Evolutionary conservation across 805 yeast genomes (phyloP).

Genomic region (Candida patagonica): DNA sequence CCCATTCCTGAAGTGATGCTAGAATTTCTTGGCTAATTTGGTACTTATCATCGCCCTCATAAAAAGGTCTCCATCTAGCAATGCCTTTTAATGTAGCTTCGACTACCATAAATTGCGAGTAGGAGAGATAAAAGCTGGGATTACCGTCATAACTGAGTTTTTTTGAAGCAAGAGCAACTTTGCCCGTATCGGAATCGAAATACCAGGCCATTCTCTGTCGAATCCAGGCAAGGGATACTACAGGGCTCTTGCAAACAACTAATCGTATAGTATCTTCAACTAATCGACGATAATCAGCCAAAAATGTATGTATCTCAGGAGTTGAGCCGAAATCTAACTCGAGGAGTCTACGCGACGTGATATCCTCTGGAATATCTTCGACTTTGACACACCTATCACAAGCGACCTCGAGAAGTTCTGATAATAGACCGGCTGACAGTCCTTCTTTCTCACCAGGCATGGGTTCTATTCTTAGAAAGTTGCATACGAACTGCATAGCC

Average conservation of each 20-base stretch:
- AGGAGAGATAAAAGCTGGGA: slow-evolving; percentile 59
- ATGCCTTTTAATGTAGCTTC: slow-evolving; percentile 90
- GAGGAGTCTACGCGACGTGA: slow-evolving; percentile 53
- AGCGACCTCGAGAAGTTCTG: slow-evolving; percentile 63
- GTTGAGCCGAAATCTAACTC: slow-evolving; percentile 84
- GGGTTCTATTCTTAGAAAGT: slow-evolving; percentile 74
- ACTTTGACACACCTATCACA: slow-evolving; percentile 73
- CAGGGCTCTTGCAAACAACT: slow-evolving; percentile 76
- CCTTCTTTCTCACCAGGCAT: slow-evolving; percentile 29
- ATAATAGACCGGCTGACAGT: slow-evolving; percentile 48
- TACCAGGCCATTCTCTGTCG: slow-evolving; percentile 62
- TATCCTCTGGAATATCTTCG: slow-evolving; percentile 55
- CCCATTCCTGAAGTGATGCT: slow-evolving; percentile 56
- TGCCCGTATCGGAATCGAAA: slow-evolving; percentile 59
- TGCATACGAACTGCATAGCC: slow-evolving; percentile 90
- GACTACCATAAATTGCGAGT: slow-evolving; percentile 74
- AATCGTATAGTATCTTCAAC: slow-evolving; percentile 87
- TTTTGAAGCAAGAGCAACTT: slow-evolving; percentile 41
- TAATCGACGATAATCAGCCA: slow-evolving; percentile 70
- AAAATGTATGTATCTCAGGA: slow-evolving; percentile 68
- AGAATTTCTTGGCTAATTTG: slow-evolving; percentile 45
- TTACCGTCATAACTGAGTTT: slow-evolving; percentile 46
- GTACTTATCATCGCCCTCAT: slow-evolving; percentile 48
- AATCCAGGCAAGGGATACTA: slow-evolving; percentile 74
- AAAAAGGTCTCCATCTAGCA: slow-evolving; percentile 94